phyloP scores from a whole-genome alignment of 352 stramenopile species.

The Phytophthora cactorum region DNA sequence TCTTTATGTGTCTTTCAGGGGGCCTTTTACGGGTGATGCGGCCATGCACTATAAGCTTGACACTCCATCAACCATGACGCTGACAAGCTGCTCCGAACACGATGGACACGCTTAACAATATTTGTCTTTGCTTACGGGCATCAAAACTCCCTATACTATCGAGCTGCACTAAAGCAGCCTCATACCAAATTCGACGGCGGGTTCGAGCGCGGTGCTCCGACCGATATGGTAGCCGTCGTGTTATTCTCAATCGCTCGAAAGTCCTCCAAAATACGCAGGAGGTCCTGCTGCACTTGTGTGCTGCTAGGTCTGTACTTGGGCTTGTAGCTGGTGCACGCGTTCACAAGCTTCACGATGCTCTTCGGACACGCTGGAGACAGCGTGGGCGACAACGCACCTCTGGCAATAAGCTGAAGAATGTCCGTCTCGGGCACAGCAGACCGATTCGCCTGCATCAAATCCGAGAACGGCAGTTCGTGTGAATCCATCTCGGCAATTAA shows the following conservation, averaged over 20 bases:
- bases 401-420: conserved; percentile 73
- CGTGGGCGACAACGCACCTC: conserved; percentile 59
- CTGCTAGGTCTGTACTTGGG: conserved; percentile 45
- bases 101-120: conserved; percentile 8
- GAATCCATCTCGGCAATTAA: conserved; percentile 76
- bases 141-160: conserved; percentile 26
- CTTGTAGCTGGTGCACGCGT: conserved; percentile 46
- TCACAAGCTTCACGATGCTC: conserved; percentile 55
- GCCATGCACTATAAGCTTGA: too few relatives aligned
- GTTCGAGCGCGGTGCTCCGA: conserved; percentile 27
- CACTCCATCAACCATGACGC: too few relatives aligned
- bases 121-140: conserved; percentile 2
- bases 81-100: not conserved
- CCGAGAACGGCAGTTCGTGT: conserved; percentile 71
- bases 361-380: conserved; percentile 58
- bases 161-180: conserved; percentile 9
- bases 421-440: conserved; percentile 62
- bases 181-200: conserved; percentile 39
- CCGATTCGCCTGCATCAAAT: conserved; percentile 68
- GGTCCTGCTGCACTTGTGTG: conserved; percentile 41
- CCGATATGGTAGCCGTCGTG: conserved; percentile 28
- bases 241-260: conserved; percentile 33
- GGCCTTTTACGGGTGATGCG: too few relatives aligned
- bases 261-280: conserved; percentile 43
- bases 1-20: too few relatives aligned